A percentile compares a stretch with the other conserved stretches of the same genome.
Conservation (phyloP, 345 rosid genomes). For the Sonneratia caseolaris region DNA sequence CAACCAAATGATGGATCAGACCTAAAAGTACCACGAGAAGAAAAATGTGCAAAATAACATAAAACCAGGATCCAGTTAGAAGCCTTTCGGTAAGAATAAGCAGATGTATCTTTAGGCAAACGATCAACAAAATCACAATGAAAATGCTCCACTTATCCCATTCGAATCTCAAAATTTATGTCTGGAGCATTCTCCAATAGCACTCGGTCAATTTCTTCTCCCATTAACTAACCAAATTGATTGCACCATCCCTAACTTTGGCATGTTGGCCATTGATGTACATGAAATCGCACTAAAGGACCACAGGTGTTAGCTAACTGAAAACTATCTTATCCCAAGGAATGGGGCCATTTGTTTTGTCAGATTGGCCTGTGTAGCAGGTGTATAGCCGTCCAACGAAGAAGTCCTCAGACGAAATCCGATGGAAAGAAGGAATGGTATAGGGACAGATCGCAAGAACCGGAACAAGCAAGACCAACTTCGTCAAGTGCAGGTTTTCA, state of each 20-base stretch:
- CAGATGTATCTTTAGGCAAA: conserved; percentile 58
- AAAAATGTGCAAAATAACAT: neutral
- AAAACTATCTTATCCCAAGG: neutral
- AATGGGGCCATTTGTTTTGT: neutral
- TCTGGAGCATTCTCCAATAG: conserved; percentile 66
- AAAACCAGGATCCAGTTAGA: conserved; percentile 59
- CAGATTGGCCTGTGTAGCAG: too few species aligned
- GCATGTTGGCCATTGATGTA: conserved; percentile 35
- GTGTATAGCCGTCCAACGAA: too few species aligned
- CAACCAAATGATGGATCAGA: too few species aligned
- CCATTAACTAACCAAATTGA: conserved; percentile 48
- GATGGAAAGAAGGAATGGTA: neutral
- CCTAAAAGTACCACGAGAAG: too few species aligned
- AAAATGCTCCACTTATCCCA: conserved; percentile 65
- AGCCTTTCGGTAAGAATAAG: conserved; percentile 82
- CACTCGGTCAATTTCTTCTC: conserved; percentile 76
- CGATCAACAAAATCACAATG: conserved; percentile 66
- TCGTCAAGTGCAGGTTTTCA: conserved; percentile 62
- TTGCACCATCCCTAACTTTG: conserved; percentile 58
- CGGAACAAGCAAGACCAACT: conserved; percentile 81
- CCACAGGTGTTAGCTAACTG: neutral
- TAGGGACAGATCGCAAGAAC: conserved; percentile 17
- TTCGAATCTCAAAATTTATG: conserved; percentile 79
- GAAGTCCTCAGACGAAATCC: too few species aligned
- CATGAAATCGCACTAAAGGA: neutral